phyloP scores from a whole-genome alignment of 1,284 basidiomycete genomes.

The Leccinum pseudoinsigne region DNA sequence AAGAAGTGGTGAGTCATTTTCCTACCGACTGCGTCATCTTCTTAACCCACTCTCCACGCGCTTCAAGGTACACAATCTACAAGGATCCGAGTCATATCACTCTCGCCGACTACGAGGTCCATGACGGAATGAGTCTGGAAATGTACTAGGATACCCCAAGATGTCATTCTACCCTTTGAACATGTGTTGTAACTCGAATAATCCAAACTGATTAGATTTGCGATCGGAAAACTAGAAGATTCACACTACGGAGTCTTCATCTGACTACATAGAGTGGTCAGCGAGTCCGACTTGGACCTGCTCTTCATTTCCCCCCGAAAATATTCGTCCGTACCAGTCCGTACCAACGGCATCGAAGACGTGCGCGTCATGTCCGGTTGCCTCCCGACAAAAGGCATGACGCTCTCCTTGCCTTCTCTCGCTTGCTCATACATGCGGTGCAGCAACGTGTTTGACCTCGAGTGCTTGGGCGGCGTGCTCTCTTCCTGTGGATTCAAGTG shows the following conservation, averaged over 20 bases:
- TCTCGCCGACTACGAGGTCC: constrained; percentile 91
- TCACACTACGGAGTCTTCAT: too few species aligned
- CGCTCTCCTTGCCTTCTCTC: too few species aligned
- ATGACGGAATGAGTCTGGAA: constrained; percentile 93
- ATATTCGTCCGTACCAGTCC: neutral
- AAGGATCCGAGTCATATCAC: constrained; percentile 86
- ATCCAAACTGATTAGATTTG: neutral
- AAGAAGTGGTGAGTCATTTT: constrained; percentile 85
- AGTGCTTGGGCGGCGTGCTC: too few species aligned
- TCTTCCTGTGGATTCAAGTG: too few species aligned
- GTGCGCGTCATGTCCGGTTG: constrained; percentile 20
- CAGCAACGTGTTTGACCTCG: too few species aligned
- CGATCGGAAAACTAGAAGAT: neutral
- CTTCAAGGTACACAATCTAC: constrained; percentile 81
- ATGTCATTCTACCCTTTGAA: neutral
- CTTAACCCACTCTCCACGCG: neutral
- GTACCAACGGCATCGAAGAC: constrained; percentile 22
- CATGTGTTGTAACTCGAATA: constrained; percentile 6
- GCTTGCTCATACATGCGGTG: too few species aligned
- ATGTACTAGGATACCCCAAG: constrained; percentile 64
- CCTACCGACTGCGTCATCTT: neutral
- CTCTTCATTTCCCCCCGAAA: too few species aligned
- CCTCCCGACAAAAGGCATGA: constrained; percentile 2
- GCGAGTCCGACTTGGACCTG: neutral
- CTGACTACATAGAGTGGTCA: too few species aligned